A percentile compares a stretch with the other conserved stretches of the same genome.
These are phyloP conservation scores for Fusarium euwallaceae DNA, from an alignment of 2,329 filamentous ascomycete species.

Conservation along the genomic window DNA sequence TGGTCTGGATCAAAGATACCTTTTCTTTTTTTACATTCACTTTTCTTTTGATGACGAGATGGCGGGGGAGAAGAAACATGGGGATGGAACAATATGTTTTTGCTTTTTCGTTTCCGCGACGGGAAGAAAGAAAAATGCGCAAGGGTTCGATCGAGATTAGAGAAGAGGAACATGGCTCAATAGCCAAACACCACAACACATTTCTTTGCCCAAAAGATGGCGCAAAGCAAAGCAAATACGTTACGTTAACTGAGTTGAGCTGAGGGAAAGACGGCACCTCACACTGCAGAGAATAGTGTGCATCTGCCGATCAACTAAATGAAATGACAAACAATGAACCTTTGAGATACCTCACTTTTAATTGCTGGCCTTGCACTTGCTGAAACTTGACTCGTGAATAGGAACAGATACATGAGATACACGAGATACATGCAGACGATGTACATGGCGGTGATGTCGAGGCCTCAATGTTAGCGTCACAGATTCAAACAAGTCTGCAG, in stretches of 20 bases:
- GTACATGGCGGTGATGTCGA: not conserved
- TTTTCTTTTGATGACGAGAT: constrained; percentile 27
- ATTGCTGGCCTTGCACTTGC: not conserved
- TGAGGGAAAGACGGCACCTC: constrained; percentile 34
- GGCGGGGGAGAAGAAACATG: constrained; percentile 1
- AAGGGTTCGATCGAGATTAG: constrained; percentile 28
- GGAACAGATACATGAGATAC: not conserved
- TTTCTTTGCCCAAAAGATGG: constrained; percentile 17
- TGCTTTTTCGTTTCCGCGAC: constrained; percentile 1
- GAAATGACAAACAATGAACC: constrained; percentile 31
- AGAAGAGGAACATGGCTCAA: constrained; percentile 35
- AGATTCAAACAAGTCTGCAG: not conserved
- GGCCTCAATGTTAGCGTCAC: not conserved
- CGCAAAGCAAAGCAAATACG: constrained; percentile 31
- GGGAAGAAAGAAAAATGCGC: constrained; percentile 11
- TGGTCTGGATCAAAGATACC: constrained; percentile 40
- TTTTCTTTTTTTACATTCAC: constrained; percentile 25
- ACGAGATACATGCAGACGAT: not conserved
- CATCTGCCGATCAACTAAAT: constrained; percentile 39
- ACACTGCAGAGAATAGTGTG: constrained; percentile 29
- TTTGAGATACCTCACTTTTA: constrained; percentile 35
- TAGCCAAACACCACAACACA: constrained; percentile 14
- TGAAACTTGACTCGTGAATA: constrained; percentile 1
- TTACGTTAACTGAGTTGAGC: constrained; percentile 21
- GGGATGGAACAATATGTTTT: not conserved